Conservation (phyloP, 805 yeast species). For the Hanseniaspora jakobsenii region DNA sequence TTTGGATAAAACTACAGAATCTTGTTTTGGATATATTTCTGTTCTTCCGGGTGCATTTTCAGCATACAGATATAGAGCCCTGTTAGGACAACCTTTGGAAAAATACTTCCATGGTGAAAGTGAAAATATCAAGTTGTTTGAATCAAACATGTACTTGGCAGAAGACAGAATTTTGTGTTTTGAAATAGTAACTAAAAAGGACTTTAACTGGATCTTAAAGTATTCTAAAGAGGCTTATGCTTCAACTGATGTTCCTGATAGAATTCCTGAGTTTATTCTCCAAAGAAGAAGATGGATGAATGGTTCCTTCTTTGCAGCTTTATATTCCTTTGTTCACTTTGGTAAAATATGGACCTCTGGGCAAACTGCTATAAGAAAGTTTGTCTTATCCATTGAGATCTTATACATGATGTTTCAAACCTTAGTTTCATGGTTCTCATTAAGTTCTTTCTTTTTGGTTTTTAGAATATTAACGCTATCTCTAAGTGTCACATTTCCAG, state of each 20-base stretch:
- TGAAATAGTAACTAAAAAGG: slow-evolving; percentile 79
- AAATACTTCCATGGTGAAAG: slow-evolving; percentile 90
- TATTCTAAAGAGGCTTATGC: slow-evolving; percentile 85
- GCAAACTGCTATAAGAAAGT: slow-evolving; percentile 56
- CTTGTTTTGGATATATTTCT: slow-evolving; percentile 84
- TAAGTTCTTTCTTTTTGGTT: slow-evolving; percentile 81
- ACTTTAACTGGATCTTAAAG: slow-evolving; percentile 62
- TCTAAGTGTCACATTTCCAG: slow-evolving; percentile 41
- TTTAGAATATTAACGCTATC: slow-evolving; percentile 77
- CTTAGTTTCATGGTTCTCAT: slow-evolving; percentile 81
- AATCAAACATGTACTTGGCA: slow-evolving; percentile 92
- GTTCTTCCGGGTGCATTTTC: slow-evolving; percentile 96
- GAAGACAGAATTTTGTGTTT: slow-evolving; percentile 93
- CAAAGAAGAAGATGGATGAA: slow-evolving; percentile 96
- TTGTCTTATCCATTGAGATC: slow-evolving; percentile 65
- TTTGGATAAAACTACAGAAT: slow-evolving; percentile 89
- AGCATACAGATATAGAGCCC: slow-evolving; percentile 78
- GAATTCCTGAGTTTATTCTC: slow-evolving; percentile 70
- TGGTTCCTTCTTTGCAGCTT: slow-evolving; percentile 91
- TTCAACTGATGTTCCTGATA: slow-evolving; percentile 90
- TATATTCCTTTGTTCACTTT: slow-evolving; percentile 72
- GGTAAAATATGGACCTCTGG: slow-evolving; percentile 65
- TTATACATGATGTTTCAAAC: slow-evolving; percentile 63
- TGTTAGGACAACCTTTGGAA: slow-evolving; percentile 72
- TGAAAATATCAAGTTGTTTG: slow-evolving; percentile 66